phyloP scores from a whole-genome alignment of 306 rosid species.

The Glycine tomentella region DNA sequence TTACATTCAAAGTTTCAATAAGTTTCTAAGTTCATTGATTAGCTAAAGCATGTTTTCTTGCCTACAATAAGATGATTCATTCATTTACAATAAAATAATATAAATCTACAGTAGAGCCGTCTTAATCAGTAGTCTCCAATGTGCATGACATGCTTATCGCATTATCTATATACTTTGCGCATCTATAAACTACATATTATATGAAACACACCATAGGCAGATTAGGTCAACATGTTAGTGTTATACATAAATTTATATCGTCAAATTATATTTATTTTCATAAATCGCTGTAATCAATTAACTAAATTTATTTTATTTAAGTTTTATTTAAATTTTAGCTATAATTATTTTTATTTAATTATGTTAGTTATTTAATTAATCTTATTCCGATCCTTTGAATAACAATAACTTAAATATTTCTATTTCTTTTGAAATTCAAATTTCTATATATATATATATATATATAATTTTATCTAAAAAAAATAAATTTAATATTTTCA shows the following conservation, averaged over 20 bases:
- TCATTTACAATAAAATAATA: not conserved
- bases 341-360: not conserved
- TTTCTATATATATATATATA: not conserved
- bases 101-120: not conserved
- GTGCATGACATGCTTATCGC: constrained; percentile 9
- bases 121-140: constrained; percentile 14
- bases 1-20: not conserved
- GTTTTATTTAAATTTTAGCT: not conserved
- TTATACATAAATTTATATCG: not conserved
- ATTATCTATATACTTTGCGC: constrained; percentile 2
- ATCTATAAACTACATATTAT: not conserved
- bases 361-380: not conserved
- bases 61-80: not conserved
- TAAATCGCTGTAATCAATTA: not conserved
- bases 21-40: not conserved
- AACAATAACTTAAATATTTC: not conserved
- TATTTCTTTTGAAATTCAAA: not conserved
- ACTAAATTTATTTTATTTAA: not conserved
- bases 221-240: not conserved
- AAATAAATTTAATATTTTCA: not conserved
- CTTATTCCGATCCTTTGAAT: not conserved
- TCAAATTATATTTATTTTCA: not conserved
- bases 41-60: not conserved
- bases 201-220: not conserved
- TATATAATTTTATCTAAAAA: not conserved